phyloP scores from a whole-genome alignment of 1,284 basidiomycete genomes.

The Cutaneotrichosporon cyanovorans region DNA sequence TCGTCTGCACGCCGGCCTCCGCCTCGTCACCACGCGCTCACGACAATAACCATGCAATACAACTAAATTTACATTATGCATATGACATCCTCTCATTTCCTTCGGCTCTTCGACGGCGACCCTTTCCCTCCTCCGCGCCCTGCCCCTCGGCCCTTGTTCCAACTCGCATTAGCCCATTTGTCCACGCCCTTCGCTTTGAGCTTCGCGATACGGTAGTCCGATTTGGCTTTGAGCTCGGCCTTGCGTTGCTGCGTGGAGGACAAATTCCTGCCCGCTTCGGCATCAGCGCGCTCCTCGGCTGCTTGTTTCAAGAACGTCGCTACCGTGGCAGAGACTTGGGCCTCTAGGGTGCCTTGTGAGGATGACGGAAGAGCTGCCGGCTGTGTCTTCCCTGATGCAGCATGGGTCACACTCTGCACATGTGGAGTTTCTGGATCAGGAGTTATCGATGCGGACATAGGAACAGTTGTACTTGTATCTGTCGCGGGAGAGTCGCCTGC shows the following conservation, averaged over 20 bases:
- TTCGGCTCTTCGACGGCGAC: too few relatives aligned
- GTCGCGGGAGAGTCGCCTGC: too few relatives aligned
- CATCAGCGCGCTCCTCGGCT: constrained; percentile 10
- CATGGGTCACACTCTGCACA: too few relatives aligned
- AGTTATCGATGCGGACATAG: too few relatives aligned
- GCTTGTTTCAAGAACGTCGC: constrained; percentile 3
- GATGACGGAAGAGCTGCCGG: too few relatives aligned
- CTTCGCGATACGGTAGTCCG: constrained; percentile 8
- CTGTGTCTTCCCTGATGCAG: too few relatives aligned
- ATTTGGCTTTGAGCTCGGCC: constrained; percentile 7
- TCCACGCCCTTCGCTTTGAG: constrained; percentile 7
- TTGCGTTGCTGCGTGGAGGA: constrained; percentile 16
- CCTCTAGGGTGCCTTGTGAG: not conserved
- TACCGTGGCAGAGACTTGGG: constrained; percentile 6
- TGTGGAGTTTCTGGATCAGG: too few relatives aligned
- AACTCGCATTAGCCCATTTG: too few relatives aligned
- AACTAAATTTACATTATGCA: not conserved
- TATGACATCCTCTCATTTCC: too few relatives aligned
- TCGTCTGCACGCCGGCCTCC: constrained; percentile 18
- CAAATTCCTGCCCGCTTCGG: constrained; percentile 13
- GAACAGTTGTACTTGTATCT: too few relatives aligned
- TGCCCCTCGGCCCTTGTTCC: too few relatives aligned
- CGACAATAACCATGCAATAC: not conserved
- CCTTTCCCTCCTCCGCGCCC: too few relatives aligned
- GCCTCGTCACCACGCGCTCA: not conserved